Evolutionary conservation across 1,139 yeast genomes (phyloP).

Genomic region (Wickerhamiella infanticola): DNA sequence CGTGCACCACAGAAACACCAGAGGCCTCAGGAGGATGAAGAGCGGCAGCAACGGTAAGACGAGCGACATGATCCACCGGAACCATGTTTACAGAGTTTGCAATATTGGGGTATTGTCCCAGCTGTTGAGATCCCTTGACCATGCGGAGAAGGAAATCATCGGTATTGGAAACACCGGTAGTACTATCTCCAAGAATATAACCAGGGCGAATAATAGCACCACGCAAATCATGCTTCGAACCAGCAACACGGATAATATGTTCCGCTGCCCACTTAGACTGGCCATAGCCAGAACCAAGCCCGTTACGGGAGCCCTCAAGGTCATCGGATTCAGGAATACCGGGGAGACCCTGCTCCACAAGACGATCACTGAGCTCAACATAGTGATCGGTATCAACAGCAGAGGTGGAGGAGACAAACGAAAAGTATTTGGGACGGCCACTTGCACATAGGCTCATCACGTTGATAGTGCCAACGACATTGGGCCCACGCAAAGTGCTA

Average conservation of each 20-base stretch:
- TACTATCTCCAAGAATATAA: slow-evolving; percentile 75
- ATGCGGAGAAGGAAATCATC: slow-evolving; percentile 91
- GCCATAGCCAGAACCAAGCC: slow-evolving; percentile 87
- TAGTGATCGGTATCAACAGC: slow-evolving; percentile 73
- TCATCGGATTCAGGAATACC: slow-evolving; percentile 78
- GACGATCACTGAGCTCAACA: slow-evolving; percentile 58
- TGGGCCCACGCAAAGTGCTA: slow-evolving; percentile 77
- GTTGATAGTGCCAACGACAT: slow-evolving; percentile 76
- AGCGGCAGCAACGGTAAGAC: slow-evolving; percentile 73
- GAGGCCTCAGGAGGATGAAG: slow-evolving; percentile 38
- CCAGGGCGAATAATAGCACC: slow-evolving; percentile 95
- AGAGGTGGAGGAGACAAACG: slow-evolving; percentile 93
- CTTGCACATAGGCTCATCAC: slow-evolving; percentile 59
- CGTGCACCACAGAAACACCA: slow-evolving; percentile 67
- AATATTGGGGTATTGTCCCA: slow-evolving; percentile 76
- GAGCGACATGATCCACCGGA: slow-evolving; percentile 95
- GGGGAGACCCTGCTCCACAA: slow-evolving; percentile 43
- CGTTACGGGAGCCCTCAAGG: slow-evolving; percentile 61
- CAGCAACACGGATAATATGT: slow-evolving; percentile 73
- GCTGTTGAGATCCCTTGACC: slow-evolving; percentile 85
- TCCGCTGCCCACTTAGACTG: slow-evolving; percentile 98
- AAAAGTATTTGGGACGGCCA: slow-evolving; percentile 75
- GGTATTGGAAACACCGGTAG: slow-evolving; percentile 77
- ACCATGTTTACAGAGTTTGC: slow-evolving; percentile 86
- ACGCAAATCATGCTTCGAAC: slow-evolving; percentile 55